These are phyloP conservation scores for Starmerella gropengiesseri DNA, from an alignment of 805 yeast genomes.

Conservation along the genomic window DNA sequence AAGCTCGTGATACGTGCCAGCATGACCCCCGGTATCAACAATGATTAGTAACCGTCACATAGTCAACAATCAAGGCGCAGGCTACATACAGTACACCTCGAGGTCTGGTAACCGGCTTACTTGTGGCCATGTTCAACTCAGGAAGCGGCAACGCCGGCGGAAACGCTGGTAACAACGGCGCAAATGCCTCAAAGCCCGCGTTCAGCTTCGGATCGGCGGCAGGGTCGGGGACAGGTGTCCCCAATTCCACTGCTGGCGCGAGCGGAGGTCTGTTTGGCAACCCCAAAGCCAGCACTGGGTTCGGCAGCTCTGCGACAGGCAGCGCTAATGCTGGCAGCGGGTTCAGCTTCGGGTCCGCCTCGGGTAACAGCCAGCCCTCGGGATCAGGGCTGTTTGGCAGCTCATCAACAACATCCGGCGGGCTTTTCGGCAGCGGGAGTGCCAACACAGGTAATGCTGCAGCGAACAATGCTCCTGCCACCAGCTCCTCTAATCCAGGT, in stretches of 20 bases:
- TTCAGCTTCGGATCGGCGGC: constrained; percentile 1
- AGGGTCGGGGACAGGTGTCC: background rate
- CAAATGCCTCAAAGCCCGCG: background rate
- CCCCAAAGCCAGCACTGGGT: background rate
- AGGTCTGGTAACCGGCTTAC: too few species aligned
- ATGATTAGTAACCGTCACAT: too few species aligned
- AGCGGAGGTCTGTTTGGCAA: constrained; percentile 6
- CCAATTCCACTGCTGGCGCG: background rate
- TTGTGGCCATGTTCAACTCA: constrained; percentile 4
- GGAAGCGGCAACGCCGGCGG: constrained; percentile 1
- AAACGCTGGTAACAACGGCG: constrained; percentile 1
- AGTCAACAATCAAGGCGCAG: too few species aligned
- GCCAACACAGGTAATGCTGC: background rate
- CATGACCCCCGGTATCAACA: too few species aligned
- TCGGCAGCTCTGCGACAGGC: background rate
- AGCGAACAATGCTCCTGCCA: background rate
- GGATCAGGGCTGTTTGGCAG: constrained; percentile 2
- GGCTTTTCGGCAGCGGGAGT: constrained; percentile 1
- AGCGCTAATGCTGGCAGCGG: background rate
- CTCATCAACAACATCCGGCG: background rate
- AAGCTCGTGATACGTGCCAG: too few species aligned
- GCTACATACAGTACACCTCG: too few species aligned
- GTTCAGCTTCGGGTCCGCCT: constrained; percentile 1
- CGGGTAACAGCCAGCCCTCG: background rate
- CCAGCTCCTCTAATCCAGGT: too few species aligned